Evolutionary conservation across 2,329 filamentous ascomycete genomes (phyloP), one percentile per base, ranked within the genome.

Genomic region (Graphilbum sp.): DNA sequence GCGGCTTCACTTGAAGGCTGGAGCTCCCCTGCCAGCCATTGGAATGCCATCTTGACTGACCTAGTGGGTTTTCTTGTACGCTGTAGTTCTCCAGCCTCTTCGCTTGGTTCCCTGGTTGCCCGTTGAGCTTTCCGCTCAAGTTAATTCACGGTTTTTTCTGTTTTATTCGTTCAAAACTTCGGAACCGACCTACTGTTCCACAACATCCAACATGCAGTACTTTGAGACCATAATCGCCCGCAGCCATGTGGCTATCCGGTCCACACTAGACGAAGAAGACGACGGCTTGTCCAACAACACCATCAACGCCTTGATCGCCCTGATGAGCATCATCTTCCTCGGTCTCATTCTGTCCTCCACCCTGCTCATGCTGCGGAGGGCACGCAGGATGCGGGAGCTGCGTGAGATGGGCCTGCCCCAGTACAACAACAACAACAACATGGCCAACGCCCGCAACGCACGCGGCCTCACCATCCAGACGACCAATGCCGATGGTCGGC

Each of bases 241-340:
- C 44, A 53, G 56, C 55, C 48, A 53, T 41, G 49, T 78, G 46
- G 61, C 67, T 49, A 56, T 60, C 52, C 69, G 74, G 48, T 60
- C 59, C 43, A 50, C 60, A 42, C 54, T 54, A 43, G 63, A 67
- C 46, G 36, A 35, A 18, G 23, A 24, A 32, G 15, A 12, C 34
- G 21, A 19, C 19, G 17, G 24, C 17, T 61, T 24, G 16, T 60
- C 63, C 49, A 63, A 80, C 48, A 72, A 65, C 43, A 75, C 81
- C 62, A 66, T 87, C 55, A 76, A 84, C 53, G 72, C 93, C 32
- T 64, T 94, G 54, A 80, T 93, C 49, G 70, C 74, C 41, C 70
- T 96, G 39, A 66, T 96, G 48, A 76, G 78, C 45, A 66, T 98
- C 34, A 63, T 88, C 49, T 72, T 92, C 49, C 58, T 88, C 49